These are phyloP conservation scores for Curvularia eragrostidis DNA, from an alignment of 2,329 filamentous ascomycete species.

Conservation along the genomic window DNA sequence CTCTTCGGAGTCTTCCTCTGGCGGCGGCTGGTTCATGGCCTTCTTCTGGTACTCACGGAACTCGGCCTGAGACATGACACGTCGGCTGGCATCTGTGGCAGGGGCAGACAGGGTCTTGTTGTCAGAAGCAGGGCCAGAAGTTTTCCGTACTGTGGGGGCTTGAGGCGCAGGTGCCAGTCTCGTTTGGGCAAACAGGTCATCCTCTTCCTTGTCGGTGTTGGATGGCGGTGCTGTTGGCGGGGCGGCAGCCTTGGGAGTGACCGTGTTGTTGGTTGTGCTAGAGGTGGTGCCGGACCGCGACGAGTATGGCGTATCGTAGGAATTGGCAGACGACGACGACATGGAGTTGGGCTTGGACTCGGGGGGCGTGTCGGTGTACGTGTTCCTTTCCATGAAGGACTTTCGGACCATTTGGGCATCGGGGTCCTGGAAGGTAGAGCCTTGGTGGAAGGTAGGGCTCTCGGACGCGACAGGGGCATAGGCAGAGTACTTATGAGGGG, in stretches of 20 bases:
- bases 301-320: slow-evolving; percentile 43
- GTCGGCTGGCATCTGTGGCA: slow-evolving; percentile 22
- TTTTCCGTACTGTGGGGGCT: slow-evolving; percentile 10
- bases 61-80: slow-evolving; percentile 46
- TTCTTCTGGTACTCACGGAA: slow-evolving; percentile 42
- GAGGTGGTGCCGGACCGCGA: slow-evolving; percentile 38
- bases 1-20: slow-evolving; percentile 40
- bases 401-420: slow-evolving; percentile 39
- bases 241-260: slow-evolving; percentile 39
- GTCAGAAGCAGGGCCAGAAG: slow-evolving; percentile 17
- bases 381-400: slow-evolving; percentile 35
- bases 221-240: slow-evolving; percentile 24
- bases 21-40: slow-evolving; percentile 32
- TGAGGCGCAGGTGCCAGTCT: slow-evolving; percentile 20
- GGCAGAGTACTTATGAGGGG: slow-evolving; percentile 44
- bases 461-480: slow-evolving; percentile 45
- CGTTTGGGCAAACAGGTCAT: slow-evolving; percentile 40
- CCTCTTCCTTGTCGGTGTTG: slow-evolving; percentile 37
- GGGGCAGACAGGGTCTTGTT: slow-evolving; percentile 20
- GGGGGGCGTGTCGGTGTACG: slow-evolving; percentile 30
- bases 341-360: slow-evolving; percentile 35
- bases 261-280: slow-evolving; percentile 37
- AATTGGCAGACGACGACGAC: slow-evolving; percentile 41
- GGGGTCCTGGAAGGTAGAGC: slow-evolving; percentile 36
- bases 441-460: slow-evolving; percentile 39